These are phyloP conservation scores for Diplotaxis tenuifolia DNA, from an alignment of 345 rosid species.

Conservation along the genomic window DNA sequence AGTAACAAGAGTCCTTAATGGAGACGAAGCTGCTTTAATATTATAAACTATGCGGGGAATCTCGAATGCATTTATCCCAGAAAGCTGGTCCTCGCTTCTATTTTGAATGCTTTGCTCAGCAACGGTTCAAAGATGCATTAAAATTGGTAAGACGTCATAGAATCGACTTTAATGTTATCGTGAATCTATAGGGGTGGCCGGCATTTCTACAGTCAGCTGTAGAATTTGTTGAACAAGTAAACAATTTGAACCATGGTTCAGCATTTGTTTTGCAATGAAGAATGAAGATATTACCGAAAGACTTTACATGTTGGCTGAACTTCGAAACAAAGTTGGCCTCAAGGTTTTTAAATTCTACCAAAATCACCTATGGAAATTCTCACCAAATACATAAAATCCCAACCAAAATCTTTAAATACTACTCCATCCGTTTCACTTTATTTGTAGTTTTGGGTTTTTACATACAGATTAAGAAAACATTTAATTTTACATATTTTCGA, in stretches of 20 bases:
- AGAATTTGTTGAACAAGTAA: slow-evolving; percentile 79
- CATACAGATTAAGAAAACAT: too few species aligned
- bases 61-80: slow-evolving; percentile 89
- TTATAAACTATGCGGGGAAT: slow-evolving; percentile 80
- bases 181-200: slow-evolving; percentile 85
- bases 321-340: too few species aligned
- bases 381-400: too few species aligned
- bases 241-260: slow-evolving; percentile 77
- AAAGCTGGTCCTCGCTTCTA: slow-evolving; percentile 79
- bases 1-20: slow-evolving; percentile 80
- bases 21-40: slow-evolving; percentile 84
- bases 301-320: too few species aligned
- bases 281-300: slow-evolving; percentile 70
- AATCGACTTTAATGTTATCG: slow-evolving; percentile 82
- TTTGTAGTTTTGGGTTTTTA: too few species aligned
- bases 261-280: slow-evolving; percentile 85
- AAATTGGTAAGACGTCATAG: slow-evolving; percentile 94
- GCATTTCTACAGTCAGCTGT: slow-evolving; percentile 66
- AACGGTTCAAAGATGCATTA: slow-evolving; percentile 74
- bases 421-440: too few species aligned
- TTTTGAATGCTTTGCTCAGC: slow-evolving; percentile 67
- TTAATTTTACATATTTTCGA: too few species aligned
- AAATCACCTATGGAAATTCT: too few species aligned
- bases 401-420: too few species aligned
- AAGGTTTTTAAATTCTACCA: too few species aligned